Evolutionary conservation across 768 basidiomycete genomes (phyloP).

Genomic region (Kwoniella botswanensis): DNA sequence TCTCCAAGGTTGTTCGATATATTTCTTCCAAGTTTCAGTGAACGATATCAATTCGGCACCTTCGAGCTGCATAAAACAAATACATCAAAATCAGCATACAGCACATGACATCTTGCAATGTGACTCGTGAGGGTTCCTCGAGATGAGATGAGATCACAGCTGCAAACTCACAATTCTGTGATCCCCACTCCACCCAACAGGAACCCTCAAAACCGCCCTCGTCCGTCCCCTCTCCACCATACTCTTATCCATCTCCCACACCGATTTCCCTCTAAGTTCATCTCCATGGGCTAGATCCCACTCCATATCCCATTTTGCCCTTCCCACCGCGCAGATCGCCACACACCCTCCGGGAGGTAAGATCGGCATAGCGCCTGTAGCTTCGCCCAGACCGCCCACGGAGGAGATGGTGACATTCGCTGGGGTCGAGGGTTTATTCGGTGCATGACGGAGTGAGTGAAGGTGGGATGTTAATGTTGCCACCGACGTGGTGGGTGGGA

Average conservation of each 20-base stretch:
- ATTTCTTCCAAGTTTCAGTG: conserved; percentile 54
- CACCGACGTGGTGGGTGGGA: conserved; percentile 38
- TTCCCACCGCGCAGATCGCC: conserved; percentile 51
- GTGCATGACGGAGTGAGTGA: conserved; percentile 21
- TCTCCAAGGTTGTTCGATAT: conserved; percentile 49
- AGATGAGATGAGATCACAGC: too few relatives aligned
- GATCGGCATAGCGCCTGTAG: conserved; percentile 43
- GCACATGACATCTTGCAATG: too few relatives aligned
- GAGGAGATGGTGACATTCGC: conserved; percentile 49
- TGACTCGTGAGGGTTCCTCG: too few relatives aligned
- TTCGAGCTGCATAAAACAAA: conserved; percentile 38
- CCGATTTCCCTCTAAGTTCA: neutral
- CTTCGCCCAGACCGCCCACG: conserved; percentile 47
- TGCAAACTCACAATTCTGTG: conserved; percentile 47
- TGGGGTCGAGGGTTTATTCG: conserved; percentile 31
- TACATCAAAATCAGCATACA: neutral
- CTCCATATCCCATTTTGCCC: conserved; percentile 50
- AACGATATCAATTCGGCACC: conserved; percentile 54
- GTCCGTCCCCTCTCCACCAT: conserved; percentile 35
- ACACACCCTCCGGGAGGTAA: conserved; percentile 48
- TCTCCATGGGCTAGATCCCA: neutral
- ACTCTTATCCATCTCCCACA: conserved; percentile 31
- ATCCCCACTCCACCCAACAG: conserved; percentile 54
- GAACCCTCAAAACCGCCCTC: conserved; percentile 38
- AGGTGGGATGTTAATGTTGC: conserved; percentile 42